A percentile compares a stretch with the other conserved stretches of the same genome.
phyloP scores from a whole-genome alignment of 768 basidiomycete genomes.

The Lepiota brunneoincarnata region DNA sequence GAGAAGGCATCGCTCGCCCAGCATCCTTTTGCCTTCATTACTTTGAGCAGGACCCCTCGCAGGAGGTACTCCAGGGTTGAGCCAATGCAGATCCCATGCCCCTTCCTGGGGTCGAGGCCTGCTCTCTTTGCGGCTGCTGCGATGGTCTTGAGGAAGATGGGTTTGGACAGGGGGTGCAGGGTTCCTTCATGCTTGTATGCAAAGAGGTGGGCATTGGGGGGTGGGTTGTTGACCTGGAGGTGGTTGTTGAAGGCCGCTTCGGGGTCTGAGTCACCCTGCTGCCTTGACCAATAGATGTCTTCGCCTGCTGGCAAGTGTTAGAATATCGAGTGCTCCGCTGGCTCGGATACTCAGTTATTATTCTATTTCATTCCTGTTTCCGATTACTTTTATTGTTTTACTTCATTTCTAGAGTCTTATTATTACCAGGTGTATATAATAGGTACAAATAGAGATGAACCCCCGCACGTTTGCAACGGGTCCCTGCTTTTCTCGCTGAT shows the following conservation, averaged over 20 bases:
- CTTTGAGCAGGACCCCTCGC: conserved; percentile 29
- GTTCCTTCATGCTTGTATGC: neutral
- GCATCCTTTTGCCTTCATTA: conserved; percentile 29
- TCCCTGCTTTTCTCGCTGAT: too few species aligned
- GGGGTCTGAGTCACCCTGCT: conserved; percentile 18
- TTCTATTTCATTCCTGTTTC: too few species aligned
- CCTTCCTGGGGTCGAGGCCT: conserved; percentile 14
- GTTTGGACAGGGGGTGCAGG: conserved; percentile 22
- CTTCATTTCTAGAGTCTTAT: too few species aligned
- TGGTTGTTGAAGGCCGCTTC: conserved; percentile 19
- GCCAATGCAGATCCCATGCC: conserved; percentile 25
- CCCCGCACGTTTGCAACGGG: too few species aligned
- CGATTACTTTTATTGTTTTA: too few species aligned
- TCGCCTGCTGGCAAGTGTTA: neutral
- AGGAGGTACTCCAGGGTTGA: conserved; percentile 34
- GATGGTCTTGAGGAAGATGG: conserved; percentile 20
- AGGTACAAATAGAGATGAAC: too few species aligned
- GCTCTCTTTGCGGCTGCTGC: conserved; percentile 10
- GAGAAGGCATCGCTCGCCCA: conserved; percentile 20
- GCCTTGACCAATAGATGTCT: conserved; percentile 13
- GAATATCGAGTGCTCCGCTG: too few species aligned
- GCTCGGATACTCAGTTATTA: too few species aligned
- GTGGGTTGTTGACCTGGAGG: conserved; percentile 21
- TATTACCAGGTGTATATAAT: too few species aligned
- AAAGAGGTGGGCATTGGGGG: conserved; percentile 13